Base-by-base conservation (phyloP, 2,329 filamentous ascomycete species). In the Pseudogymnoascus sp. region DNA sequence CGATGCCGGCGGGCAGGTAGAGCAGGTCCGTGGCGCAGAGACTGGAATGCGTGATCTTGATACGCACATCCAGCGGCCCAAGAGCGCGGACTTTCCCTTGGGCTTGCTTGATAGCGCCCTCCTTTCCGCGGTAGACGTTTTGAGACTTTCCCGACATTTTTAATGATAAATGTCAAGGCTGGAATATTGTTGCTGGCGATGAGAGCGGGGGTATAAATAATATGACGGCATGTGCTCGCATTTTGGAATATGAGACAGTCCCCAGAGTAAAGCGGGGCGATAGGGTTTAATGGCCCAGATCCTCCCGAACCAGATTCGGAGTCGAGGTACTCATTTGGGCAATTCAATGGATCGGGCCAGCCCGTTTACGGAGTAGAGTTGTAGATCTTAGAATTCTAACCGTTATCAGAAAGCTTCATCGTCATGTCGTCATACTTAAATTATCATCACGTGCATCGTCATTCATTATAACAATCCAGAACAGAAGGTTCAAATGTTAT, bases 31-130 rank as follows among this genome's bases (percentile, higher is more conserved):
- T 88, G 50, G 81, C 83, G 71, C 86, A 89, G 58, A 88, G 75
- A 26, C 85, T 85, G 2, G 83, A 84, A 61, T 84, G 82, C 5
- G 84, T 87, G 63, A 88, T 76, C 60, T 78, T 79, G 68, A 88
- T 68, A 31, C 84, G 77, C 60, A 87, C 83, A 63, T 85, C 74
- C 69, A 81, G 77, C 61, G 73, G 72, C 1, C 63, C 67, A 41
- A 78, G 70, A 8, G 74, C 73, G 33, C 64, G 60, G n/a, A 54
- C n/a, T 17, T 54, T 54, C 2, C 47, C 29, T 5, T 54, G 26
- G 1, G 29, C 11, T 4, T 31, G 47, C 17, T 54, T 54, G 29
- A 54, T 54, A 26, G 47, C n/a, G 4, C 47, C 47, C 47, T 54
- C 26, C 9, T 26, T 29, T 11, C 47, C 47, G n/a, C 47, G 47